Conservation (phyloP, 768 basidiomycete genomes). For the Pleurotus giganteus region DNA sequence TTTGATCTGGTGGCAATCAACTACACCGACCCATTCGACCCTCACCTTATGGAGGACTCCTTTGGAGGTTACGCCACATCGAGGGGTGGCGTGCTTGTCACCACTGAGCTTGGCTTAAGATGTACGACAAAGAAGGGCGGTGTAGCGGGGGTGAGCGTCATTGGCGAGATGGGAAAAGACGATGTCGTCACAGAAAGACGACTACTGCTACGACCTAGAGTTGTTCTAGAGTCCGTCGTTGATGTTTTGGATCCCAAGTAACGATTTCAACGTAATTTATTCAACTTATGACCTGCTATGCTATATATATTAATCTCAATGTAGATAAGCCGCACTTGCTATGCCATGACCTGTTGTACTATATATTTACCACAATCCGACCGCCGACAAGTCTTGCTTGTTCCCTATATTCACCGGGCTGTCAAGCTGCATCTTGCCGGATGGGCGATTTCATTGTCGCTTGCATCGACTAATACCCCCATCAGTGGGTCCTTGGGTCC, state of each 20-base stretch:
- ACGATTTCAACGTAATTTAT: slow-evolving; percentile 4
- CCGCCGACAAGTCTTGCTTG: too few species aligned
- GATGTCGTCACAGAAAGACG: slow-evolving; percentile 55
- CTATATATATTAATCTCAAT: neutral
- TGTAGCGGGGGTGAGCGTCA: slow-evolving; percentile 10
- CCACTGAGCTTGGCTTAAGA: slow-evolving; percentile 69
- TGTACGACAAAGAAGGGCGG: slow-evolving; percentile 53
- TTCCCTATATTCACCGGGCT: too few species aligned
- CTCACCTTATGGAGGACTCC: slow-evolving; percentile 31
- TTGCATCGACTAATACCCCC: too few species aligned
- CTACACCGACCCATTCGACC: slow-evolving; percentile 47
- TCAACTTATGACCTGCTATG: slow-evolving; percentile 4
- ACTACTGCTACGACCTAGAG: slow-evolving; percentile 68
- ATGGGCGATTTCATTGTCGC: too few species aligned
- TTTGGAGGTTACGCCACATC: slow-evolving; percentile 59
- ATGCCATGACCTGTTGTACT: neutral
- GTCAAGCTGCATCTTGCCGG: too few species aligned
- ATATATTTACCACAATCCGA: too few species aligned
- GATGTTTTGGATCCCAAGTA: slow-evolving; percentile 37
- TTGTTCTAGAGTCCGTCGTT: slow-evolving; percentile 69
- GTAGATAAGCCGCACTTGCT: neutral
- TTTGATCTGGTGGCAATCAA: slow-evolving; percentile 70
- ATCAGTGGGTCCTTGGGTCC: too few species aligned
- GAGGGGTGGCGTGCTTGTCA: slow-evolving; percentile 55
- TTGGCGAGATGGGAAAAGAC: slow-evolving; percentile 20